Evolutionary conservation across 495 filamentous ascomycete genomes (phyloP).

Genomic region (Xylaria palmicola): DNA sequence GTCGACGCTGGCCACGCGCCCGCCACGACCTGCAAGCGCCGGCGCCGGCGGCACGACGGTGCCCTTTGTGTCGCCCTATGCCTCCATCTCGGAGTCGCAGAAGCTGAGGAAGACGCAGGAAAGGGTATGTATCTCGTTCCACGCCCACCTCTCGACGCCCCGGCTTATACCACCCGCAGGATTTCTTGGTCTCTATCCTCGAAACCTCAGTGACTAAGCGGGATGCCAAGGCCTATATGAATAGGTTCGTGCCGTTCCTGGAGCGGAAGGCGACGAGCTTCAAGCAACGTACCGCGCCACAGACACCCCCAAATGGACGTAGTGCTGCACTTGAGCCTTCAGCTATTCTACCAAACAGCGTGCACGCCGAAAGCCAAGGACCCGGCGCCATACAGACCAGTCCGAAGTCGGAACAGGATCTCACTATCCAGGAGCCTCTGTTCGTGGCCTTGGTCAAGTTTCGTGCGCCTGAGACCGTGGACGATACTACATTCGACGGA

Average conservation of each 20-base stretch:
- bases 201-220: slow-evolving; percentile 84
- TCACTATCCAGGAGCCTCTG: slow-evolving; percentile 48
- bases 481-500: slow-evolving; percentile 66
- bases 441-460: slow-evolving; percentile 89
- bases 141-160: background rate
- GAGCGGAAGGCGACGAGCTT: slow-evolving; percentile 40
- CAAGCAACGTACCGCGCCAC: slow-evolving; percentile 34
- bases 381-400: slow-evolving; percentile 21
- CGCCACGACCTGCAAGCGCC: slow-evolving; percentile 24
- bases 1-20: slow-evolving; percentile 11
- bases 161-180: slow-evolving; percentile 47
- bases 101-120: slow-evolving; percentile 45
- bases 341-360: slow-evolving; percentile 3
- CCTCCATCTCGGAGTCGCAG: slow-evolving; percentile 39
- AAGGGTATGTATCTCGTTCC: slow-evolving; percentile 28
- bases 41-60: slow-evolving; percentile 25
- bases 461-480: slow-evolving; percentile 64
- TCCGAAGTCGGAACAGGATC: slow-evolving; percentile 53
- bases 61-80: slow-evolving; percentile 28
- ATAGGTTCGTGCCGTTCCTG: slow-evolving; percentile 63
- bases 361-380: slow-evolving; percentile 15
- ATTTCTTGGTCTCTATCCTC: slow-evolving; percentile 79
- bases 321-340: background rate
- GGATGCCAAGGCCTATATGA: slow-evolving; percentile 84
- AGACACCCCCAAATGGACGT: slow-evolving; percentile 17